These are phyloP conservation scores for Paxillus involutus DNA, from an alignment of 768 basidiomycete genomes.

Conservation along the genomic window DNA sequence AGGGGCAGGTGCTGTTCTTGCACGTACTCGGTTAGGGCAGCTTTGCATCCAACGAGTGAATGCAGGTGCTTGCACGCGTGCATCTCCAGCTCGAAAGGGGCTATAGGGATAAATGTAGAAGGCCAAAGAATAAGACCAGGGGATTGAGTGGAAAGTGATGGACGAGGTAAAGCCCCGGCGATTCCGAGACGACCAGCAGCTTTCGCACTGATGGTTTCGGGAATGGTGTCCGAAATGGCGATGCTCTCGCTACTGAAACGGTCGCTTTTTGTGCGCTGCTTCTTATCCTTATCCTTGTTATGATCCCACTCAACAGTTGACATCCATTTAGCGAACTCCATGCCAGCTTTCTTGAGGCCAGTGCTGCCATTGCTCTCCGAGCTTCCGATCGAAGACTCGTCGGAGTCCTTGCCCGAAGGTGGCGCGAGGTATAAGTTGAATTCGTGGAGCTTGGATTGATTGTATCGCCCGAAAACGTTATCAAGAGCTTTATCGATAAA, in stretches of 20 bases:
- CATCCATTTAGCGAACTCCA: conserved; percentile 37
- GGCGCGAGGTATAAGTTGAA: conserved; percentile 63
- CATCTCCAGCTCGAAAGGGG: conserved; percentile 66
- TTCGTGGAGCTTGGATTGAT: conserved; percentile 42
- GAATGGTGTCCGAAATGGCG: conserved; percentile 18
- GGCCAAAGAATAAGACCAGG: conserved; percentile 64
- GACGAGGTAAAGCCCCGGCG: conserved; percentile 11
- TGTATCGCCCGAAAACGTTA: conserved; percentile 50
- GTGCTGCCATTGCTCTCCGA: conserved; percentile 26
- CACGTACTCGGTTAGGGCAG: conserved; percentile 54
- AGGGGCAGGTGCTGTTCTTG: conserved; percentile 19
- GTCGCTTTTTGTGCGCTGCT: conserved; percentile 19
- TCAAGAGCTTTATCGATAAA: conserved; percentile 47
- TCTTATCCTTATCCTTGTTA: conserved; percentile 27
- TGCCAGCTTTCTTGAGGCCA: conserved; percentile 27
- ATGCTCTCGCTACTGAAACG: conserved; percentile 28
- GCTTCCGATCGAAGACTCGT: conserved; percentile 21
- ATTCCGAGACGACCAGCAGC: conserved; percentile 40
- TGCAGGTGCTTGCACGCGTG: conserved; percentile 73
- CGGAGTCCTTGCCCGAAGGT: conserved; percentile 21
- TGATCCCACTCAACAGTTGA: conserved; percentile 36
- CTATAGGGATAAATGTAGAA: conserved; percentile 56
- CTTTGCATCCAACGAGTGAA: conserved; percentile 59
- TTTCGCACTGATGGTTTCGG: conserved; percentile 34
- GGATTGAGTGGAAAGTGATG: conserved; percentile 44